A percentile compares a stretch with the other conserved stretches of the same genome.
Evolutionary conservation across 2,329 filamentous ascomycete genomes (phyloP).

Genomic region (Sphaerulina vaccinii): DNA sequence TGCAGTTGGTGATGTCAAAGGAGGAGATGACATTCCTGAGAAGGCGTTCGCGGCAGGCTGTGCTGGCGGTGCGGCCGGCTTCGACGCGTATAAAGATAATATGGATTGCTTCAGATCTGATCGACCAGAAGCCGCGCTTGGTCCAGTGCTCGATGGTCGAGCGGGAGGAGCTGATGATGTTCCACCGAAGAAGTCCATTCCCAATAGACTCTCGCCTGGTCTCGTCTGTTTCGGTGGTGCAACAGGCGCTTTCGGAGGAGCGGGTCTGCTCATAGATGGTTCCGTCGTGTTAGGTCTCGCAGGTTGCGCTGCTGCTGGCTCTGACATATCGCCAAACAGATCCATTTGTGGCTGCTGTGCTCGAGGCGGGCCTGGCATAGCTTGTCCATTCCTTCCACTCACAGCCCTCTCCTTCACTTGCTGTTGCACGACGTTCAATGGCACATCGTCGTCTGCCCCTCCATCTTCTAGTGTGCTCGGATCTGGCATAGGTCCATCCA

Average conservation of each 20-base stretch:
- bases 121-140: slow-evolving; percentile 62
- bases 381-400: slow-evolving; percentile 43
- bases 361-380: slow-evolving; percentile 18
- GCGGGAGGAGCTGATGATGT: slow-evolving; percentile 65
- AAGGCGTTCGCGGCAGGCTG: slow-evolving; percentile 50
- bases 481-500: slow-evolving; percentile 93
- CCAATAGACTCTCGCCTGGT: slow-evolving; percentile 79
- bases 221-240: slow-evolving; percentile 60
- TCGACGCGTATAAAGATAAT: slow-evolving; percentile 86
- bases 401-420: slow-evolving; percentile 60
- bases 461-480: slow-evolving; percentile 84
- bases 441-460: slow-evolving; percentile 70
- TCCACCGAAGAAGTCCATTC: slow-evolving; percentile 86
- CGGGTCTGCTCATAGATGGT: slow-evolving; percentile 62
- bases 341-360: slow-evolving; percentile 59
- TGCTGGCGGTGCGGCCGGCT: slow-evolving; percentile 63
- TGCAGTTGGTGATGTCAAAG: slow-evolving; percentile 34
- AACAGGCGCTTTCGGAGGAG: slow-evolving; percentile 32
- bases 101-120: slow-evolving; percentile 98
- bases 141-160: slow-evolving; percentile 75
- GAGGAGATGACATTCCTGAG: slow-evolving; percentile 67
- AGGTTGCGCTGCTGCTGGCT: slow-evolving; percentile 50
- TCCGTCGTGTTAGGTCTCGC: slow-evolving; percentile 72
- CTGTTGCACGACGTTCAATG: slow-evolving; percentile 66
- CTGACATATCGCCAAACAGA: slow-evolving; percentile 74